Evolutionary conservation across 2,329 filamentous ascomycete species (phyloP).

Genomic region (Pestalotiopsis sp.): DNA sequence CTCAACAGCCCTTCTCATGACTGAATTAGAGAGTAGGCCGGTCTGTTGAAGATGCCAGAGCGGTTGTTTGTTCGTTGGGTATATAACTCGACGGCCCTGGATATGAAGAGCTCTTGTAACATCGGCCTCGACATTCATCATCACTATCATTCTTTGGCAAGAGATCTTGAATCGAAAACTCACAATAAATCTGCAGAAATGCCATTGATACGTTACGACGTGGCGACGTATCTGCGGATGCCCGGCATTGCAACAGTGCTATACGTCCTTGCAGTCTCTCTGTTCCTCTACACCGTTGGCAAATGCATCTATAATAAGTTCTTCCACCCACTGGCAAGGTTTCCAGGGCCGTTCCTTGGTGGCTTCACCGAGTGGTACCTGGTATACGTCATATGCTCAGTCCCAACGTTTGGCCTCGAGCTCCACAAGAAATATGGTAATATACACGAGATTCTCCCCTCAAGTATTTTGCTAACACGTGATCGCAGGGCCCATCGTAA

Average conservation of each 20-base stretch:
- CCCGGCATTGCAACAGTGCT: background rate
- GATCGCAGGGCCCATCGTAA: constrained; percentile 1
- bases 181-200: background rate
- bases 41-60: background rate
- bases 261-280: background rate
- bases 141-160: background rate
- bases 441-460: background rate
- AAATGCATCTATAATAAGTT: background rate
- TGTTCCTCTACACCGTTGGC: background rate
- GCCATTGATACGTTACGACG: background rate
- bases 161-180: background rate
- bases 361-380: background rate
- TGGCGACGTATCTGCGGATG: background rate
- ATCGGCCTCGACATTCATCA: background rate
- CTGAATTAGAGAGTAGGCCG: background rate
- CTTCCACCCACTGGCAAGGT: background rate
- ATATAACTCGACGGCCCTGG: background rate
- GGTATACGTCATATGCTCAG: background rate
- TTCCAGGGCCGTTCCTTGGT: background rate
- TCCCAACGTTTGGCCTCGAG: constrained; percentile 4
- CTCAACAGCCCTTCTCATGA: background rate
- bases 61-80: background rate
- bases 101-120: background rate
- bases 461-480: background rate
- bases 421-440: constrained; percentile 7